A percentile compares a stretch with the other conserved stretches of the same genome.
phyloP scores from a whole-genome alignment of 805 yeast genomes.

The Myxozyma lipomycoides region DNA sequence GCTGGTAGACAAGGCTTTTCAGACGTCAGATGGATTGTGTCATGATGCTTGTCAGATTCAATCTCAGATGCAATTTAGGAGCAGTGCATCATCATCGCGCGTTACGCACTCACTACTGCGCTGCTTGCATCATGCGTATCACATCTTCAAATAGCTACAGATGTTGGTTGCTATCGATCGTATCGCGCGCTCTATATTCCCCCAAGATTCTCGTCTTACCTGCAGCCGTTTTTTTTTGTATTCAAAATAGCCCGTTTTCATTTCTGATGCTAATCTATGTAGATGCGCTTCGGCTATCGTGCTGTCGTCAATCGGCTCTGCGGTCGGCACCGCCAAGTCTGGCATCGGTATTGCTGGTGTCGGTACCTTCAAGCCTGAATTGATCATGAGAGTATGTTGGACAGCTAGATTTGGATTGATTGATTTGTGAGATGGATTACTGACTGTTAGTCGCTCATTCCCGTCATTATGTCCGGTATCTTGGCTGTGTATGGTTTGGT shows the following conservation, averaged over 20 bases:
- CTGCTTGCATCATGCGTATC: too few relatives aligned
- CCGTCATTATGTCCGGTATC: conserved; percentile 98
- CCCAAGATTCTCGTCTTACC: too few relatives aligned
- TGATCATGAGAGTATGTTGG: conserved; percentile 67
- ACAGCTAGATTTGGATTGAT: neutral
- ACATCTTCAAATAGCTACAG: neutral
- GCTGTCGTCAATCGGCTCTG: conserved; percentile 97
- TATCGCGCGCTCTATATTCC: too few relatives aligned
- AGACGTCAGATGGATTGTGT: too few relatives aligned
- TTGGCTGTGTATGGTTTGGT: conserved; percentile 95
- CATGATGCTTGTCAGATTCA: too few relatives aligned
- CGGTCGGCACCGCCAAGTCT: conserved; percentile 95
- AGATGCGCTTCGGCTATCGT: conserved; percentile 95
- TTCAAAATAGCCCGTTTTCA: too few relatives aligned
- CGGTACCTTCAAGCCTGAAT: conserved; percentile 95
- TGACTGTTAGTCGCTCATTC: conserved; percentile 50
- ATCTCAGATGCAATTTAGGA: too few relatives aligned
- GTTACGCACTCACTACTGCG: too few relatives aligned
- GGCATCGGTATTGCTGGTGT: conserved; percentile 98
- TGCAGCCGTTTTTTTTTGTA: neutral
- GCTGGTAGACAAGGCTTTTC: too few relatives aligned
- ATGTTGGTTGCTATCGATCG: neutral
- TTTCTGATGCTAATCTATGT: neutral
- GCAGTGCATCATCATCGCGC: too few relatives aligned
- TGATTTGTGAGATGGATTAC: neutral